These are phyloP conservation scores for Pseudohyphozyma bogoriensis DNA, from an alignment of 768 basidiomycete genomes.

Conservation along the genomic window DNA sequence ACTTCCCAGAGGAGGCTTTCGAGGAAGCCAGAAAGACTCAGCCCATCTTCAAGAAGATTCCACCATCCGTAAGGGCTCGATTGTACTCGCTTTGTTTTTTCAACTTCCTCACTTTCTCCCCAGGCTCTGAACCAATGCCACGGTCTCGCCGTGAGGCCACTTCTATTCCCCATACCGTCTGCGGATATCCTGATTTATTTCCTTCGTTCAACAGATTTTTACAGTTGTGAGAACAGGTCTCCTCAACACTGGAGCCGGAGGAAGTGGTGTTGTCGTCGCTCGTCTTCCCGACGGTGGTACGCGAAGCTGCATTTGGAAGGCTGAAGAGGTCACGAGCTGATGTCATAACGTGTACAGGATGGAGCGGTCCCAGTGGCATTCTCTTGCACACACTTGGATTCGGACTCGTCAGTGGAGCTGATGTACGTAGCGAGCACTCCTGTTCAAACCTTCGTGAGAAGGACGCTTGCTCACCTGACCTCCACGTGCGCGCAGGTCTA, in stretches of 20 bases:
- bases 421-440: background rate
- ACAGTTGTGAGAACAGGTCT: conserved; percentile 10
- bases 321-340: background rate
- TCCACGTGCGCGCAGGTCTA: conserved; percentile 9
- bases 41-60: conserved; percentile 21
- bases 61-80: conserved; percentile 3
- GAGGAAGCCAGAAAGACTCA: conserved; percentile 22
- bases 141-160: background rate
- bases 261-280: conserved; percentile 13
- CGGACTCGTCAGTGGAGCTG: conserved; percentile 3
- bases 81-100: no score
- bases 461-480: background rate
- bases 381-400: conserved; percentile 3
- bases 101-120: background rate
- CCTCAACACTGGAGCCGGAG: background rate
- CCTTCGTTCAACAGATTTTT: background rate
- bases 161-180: background rate
- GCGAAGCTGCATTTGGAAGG: background rate
- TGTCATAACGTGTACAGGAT: background rate
- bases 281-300: conserved; percentile 19
- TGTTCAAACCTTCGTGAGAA: no score
- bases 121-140: background rate
- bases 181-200: background rate
- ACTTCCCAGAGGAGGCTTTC: conserved; percentile 14
- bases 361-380: conserved; percentile 15